Evolutionary conservation across 148 eudicot species (phyloP).

Genomic region (Drosera capensis): DNA sequence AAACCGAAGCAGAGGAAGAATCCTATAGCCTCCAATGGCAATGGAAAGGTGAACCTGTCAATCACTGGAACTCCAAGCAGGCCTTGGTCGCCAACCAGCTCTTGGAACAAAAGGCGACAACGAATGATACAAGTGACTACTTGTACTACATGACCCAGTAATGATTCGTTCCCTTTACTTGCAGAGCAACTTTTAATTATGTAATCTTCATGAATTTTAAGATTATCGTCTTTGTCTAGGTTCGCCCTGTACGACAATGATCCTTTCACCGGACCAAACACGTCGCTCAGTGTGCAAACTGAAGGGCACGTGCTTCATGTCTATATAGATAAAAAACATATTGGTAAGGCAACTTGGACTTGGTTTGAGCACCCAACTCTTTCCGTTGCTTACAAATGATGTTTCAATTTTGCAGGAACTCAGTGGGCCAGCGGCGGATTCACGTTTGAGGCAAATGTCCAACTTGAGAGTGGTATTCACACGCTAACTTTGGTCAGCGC

Average conservation of each 20-base stretch:
- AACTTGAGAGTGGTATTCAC: too few relatives aligned
- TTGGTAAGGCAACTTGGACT: neutral
- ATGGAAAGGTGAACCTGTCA: conserved; percentile 18
- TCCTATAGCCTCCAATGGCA: conserved; percentile 11
- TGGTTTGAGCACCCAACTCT: neutral
- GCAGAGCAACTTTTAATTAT: too few relatives aligned
- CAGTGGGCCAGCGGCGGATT: neutral
- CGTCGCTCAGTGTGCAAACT: neutral
- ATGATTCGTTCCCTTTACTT: too few relatives aligned
- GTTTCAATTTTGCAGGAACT: neutral
- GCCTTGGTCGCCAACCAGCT: neutral
- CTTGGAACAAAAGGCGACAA: neutral
- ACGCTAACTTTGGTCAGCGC: too few relatives aligned
- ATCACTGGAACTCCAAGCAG: neutral
- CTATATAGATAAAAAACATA: neutral
- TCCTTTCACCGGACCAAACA: too few relatives aligned
- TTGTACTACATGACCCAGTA: neutral
- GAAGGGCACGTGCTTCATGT: neutral
- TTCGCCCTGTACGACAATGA: too few relatives aligned
- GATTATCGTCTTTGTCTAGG: too few relatives aligned
- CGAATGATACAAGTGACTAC: neutral
- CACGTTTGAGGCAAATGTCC: too few relatives aligned
- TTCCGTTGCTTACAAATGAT: neutral
- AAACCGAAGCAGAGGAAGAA: conserved; percentile 19
- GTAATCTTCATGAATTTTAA: too few relatives aligned